Conservation (phyloP, 78 protist genomes). For the Carpediemonas membranifera region DNA sequence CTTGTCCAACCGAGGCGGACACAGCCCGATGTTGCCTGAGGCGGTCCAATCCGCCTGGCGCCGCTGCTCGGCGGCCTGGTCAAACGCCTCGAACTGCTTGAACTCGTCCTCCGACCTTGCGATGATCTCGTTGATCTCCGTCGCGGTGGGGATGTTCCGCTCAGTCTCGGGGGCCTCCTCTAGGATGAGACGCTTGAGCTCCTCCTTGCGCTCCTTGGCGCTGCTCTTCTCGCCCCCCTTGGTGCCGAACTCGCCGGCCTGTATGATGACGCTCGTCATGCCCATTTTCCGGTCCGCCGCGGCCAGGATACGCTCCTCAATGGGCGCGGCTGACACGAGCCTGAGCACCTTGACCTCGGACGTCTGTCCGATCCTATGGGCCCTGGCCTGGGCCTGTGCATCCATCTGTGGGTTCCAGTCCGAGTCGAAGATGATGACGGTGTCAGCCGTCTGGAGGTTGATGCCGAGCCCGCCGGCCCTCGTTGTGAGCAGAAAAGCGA, state of each 20-base stretch:
- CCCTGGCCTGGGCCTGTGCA: constrained; percentile 36
- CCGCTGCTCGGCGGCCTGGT: too few relatives aligned
- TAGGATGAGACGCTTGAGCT: too few relatives aligned
- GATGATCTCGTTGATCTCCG: constrained; percentile 13
- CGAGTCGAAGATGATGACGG: constrained; percentile 75
- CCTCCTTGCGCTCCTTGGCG: too few relatives aligned
- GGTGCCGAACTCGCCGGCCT: constrained; percentile 6
- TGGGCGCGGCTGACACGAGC: constrained; percentile 14
- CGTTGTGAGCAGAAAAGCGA: constrained; percentile 65
- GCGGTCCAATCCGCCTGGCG: too few relatives aligned
- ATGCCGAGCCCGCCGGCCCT: constrained; percentile 92
- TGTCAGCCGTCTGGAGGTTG: constrained; percentile 84
- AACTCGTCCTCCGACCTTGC: constrained; percentile 23
- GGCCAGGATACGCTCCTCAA: constrained; percentile 31
- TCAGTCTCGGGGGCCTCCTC: too few relatives aligned
- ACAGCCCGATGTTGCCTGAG: too few relatives aligned
- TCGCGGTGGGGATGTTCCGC: background rate
- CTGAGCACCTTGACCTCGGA: constrained; percentile 25
- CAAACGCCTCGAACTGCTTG: constrained; percentile 20
- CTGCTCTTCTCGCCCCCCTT: too few relatives aligned
- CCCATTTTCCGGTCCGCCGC: constrained; percentile 20
- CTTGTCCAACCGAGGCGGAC: too few relatives aligned
- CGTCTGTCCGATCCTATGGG: constrained; percentile 32
- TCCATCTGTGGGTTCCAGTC: constrained; percentile 68
- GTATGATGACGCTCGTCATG: constrained; percentile 9